These are phyloP conservation scores for Waltiozyma sp. DNA, from an alignment of 1,139 yeast species.

Conservation along the genomic window DNA sequence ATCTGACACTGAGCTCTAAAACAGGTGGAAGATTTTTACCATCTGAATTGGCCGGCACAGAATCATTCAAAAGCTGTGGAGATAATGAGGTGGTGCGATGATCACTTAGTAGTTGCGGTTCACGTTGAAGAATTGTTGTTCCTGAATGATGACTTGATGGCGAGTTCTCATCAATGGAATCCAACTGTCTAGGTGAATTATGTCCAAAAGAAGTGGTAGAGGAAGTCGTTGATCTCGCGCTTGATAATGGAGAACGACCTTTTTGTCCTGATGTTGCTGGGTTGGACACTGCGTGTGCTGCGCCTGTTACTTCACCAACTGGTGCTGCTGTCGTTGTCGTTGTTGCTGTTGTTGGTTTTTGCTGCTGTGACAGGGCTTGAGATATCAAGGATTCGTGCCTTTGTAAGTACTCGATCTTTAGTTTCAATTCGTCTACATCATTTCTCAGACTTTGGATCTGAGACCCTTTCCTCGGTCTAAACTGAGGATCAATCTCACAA, in stretches of 20 bases:
- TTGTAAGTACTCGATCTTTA: conserved; percentile 66
- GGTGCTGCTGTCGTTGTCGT: not conserved
- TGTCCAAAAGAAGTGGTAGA: not conserved
- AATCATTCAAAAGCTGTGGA: conserved; percentile 26
- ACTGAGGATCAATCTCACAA: conserved; percentile 87
- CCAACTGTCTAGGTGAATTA: conserved; percentile 3
- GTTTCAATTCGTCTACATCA: conserved; percentile 72
- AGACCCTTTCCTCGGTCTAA: conserved; percentile 84
- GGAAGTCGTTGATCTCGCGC: not conserved
- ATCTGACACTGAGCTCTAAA: conserved; percentile 24
- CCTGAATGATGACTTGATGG: conserved; percentile 9
- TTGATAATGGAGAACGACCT: not conserved
- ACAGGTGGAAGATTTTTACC: conserved; percentile 24
- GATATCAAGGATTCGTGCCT: conserved; percentile 60
- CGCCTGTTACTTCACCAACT: not conserved
- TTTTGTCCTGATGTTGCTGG: not conserved
- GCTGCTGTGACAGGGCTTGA: conserved; percentile 37
- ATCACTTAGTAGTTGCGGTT: conserved; percentile 24
- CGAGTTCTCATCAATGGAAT: conserved; percentile 2
- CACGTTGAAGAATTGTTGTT: conserved; percentile 24
- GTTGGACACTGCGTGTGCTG: not conserved
- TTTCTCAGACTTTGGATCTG: conserved; percentile 76
- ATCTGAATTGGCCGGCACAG: conserved; percentile 25
- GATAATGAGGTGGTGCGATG: conserved; percentile 17
- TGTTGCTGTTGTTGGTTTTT: conserved; percentile 1